A percentile compares a stretch with the other conserved stretches of the same genome.
These are phyloP conservation scores for Przewalskia tangutica DNA, from an alignment of 257 asterid genomes.

Conservation along the genomic window DNA sequence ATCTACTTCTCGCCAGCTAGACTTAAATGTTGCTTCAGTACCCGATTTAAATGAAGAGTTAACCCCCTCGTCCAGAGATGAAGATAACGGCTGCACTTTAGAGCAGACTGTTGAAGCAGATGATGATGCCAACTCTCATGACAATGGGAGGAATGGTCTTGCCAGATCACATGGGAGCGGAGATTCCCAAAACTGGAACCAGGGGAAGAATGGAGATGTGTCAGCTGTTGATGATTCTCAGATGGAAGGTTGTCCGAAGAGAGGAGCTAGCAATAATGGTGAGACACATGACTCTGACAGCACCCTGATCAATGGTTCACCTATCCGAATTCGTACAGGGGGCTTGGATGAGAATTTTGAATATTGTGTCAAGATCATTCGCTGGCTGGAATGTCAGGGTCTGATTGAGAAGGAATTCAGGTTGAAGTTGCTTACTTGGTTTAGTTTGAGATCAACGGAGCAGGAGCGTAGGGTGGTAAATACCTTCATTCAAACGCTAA, in stretches of 20 bases:
- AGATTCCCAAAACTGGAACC: conserved; percentile 42
- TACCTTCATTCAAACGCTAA: conserved; percentile 61
- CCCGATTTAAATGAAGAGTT: conserved; percentile 81
- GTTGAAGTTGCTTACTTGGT: conserved; percentile 83
- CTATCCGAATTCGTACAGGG: conserved; percentile 31
- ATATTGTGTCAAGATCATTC: conserved; percentile 71
- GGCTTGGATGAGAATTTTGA: conserved; percentile 76
- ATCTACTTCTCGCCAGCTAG: conserved; percentile 60
- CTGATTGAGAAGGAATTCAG: conserved; percentile 65
- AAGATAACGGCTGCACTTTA: conserved; percentile 41
- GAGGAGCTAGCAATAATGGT: conserved; percentile 35
- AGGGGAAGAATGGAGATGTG: conserved; percentile 37
- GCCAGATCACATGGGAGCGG: conserved; percentile 43
- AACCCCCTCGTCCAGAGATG: conserved; percentile 67
- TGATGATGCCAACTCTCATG: conserved; percentile 54
- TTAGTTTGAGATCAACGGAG: conserved; percentile 76
- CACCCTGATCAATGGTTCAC: conserved; percentile 77
- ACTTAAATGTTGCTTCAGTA: conserved; percentile 67
- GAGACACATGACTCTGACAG: conserved; percentile 82
- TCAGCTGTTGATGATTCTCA: conserved; percentile 47
- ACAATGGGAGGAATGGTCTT: conserved; percentile 31
- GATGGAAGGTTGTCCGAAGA: conserved; percentile 41
- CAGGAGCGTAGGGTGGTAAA: conserved; percentile 88
- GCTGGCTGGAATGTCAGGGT: conserved; percentile 92
- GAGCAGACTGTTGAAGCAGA: conserved; percentile 46